Evolutionary conservation across 495 filamentous ascomycete genomes (phyloP).

Genomic region (Articulospora tetracladia): DNA sequence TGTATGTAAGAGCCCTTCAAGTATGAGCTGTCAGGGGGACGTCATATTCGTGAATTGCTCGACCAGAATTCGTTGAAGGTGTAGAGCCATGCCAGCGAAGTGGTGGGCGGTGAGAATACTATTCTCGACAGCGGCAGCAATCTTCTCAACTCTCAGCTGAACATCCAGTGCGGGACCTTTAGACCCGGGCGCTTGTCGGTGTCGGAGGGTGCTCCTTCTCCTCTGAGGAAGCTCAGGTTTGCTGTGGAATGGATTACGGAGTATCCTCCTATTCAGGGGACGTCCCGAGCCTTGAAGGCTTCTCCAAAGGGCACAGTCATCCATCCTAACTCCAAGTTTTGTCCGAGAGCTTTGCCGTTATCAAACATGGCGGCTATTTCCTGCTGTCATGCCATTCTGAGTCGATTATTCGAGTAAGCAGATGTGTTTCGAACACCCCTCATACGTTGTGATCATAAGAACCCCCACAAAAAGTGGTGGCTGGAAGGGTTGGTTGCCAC

Average conservation of each 20-base stretch:
- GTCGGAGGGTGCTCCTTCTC: too few species aligned
- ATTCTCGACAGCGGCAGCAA: not conserved
- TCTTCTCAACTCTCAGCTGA: not conserved
- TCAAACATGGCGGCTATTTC: not conserved
- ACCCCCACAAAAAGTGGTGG: not conserved
- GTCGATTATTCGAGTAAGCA: too few species aligned
- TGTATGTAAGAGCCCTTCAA: too few species aligned
- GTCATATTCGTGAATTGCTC: not conserved
- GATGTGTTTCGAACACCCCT: too few species aligned
- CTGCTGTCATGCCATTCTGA: too few species aligned
- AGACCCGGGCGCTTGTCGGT: not conserved
- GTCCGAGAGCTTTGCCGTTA: too few species aligned
- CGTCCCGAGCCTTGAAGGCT: not conserved
- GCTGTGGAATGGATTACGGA: too few species aligned
- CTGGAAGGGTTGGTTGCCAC: not conserved
- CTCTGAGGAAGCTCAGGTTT: too few species aligned
- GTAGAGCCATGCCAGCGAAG: not conserved
- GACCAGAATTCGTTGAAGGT: not conserved
- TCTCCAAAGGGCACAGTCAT: not conserved
- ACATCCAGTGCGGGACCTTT: not conserved
- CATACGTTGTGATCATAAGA: not conserved
- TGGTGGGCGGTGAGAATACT: not conserved
- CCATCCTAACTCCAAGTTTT: too few species aligned
- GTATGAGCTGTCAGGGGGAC: too few species aligned
- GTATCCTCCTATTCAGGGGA: not conserved